Conservation (phyloP, 2,329 filamentous ascomycete genomes). For the Aspergillus chevalieri region DNA sequence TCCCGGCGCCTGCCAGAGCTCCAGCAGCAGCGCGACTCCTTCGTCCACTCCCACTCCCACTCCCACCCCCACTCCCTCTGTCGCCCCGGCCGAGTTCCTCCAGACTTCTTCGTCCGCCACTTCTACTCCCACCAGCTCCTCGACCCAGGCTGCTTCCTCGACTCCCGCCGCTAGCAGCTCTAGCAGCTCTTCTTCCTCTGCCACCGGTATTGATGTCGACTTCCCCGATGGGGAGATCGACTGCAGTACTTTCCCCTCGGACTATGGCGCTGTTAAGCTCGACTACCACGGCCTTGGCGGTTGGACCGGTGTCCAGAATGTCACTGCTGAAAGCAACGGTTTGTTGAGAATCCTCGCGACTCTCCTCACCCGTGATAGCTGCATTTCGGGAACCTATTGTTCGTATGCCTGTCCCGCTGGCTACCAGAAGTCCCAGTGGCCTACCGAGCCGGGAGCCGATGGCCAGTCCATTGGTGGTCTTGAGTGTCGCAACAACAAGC, state of each 20-base stretch:
- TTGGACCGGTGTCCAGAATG: constrained; percentile 72
- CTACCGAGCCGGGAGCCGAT: constrained; percentile 66
- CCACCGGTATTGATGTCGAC: constrained; percentile 54
- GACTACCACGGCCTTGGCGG: constrained; percentile 64
- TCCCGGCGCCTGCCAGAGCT: constrained; percentile 44
- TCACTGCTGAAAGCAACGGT: constrained; percentile 27
- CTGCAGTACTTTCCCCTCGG: constrained; percentile 69
- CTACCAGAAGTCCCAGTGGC: constrained; percentile 91
- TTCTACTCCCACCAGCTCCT: constrained; percentile 10
- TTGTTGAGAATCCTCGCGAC: too few relatives aligned
- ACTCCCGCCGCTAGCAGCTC: constrained; percentile 11
- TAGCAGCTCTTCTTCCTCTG: constrained; percentile 22
- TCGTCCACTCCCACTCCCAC: constrained; percentile 33
- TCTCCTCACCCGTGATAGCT: constrained; percentile 48
- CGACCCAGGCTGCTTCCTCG: constrained; percentile 13
- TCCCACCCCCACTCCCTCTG: constrained; percentile 24
- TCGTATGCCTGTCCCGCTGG: constrained; percentile 90
- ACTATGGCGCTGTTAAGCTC: constrained; percentile 71
- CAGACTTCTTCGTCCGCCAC: constrained; percentile 36
- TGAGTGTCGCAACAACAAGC: constrained; percentile 65
- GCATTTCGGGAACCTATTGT: constrained; percentile 65
- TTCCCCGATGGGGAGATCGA: constrained; percentile 71
- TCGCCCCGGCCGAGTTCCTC: constrained; percentile 45
- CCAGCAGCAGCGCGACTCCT: constrained; percentile 18
- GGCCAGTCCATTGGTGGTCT: constrained; percentile 85